Evolutionary conservation across 352 stramenopile species (phyloP), one percentile per base, ranked within the genome.

Genomic region (Globisporangium nunn): DNA sequence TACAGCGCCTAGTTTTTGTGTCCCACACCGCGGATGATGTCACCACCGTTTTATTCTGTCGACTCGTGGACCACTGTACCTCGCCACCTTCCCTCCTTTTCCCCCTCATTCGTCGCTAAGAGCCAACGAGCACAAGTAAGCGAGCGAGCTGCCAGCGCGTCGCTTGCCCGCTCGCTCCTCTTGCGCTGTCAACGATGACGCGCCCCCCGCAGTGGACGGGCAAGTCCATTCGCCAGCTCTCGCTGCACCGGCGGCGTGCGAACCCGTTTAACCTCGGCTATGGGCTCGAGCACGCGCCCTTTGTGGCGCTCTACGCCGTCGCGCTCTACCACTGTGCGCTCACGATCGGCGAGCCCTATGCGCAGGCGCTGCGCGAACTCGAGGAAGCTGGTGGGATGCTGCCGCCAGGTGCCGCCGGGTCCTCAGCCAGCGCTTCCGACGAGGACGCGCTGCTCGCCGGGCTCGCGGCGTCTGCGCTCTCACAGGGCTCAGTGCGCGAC

Each of bases 291-390:
- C 80, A 91, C 59, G 51, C 85, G 8, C 76, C 78, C 4, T 91
- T 88, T 60, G 43, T 88, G 15, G 60, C 85, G 43, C 61, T 91
- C 12, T 87, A 91, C 62, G 80, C 69, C 35, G 87, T 72, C 71
- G 81, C 77, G 51, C 58, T 91, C 52, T 88, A 87, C 60, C 68
- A 85, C 64, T 91, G 78, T 61, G 72, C 68, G 56, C 61, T 79
- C 54, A 91, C 78, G 29, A 46, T 70, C 43, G 80, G 80, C 12
- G 77, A 91, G 59, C 80, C 80, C 17, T 88, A 90, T 45, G 75
- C 75, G 54, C 81, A 91, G 50, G 83, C 80, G 44, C 87, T 92
- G 52, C 71, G 67, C 48, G 82, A 92, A 54, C 64, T 88, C 47
- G 71, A 93, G 56, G 80, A 87, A 39, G 56, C 72, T 0, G 80